phyloP scores from a whole-genome alignment of 139 green algal species.

The Dunaliella sp. region DNA sequence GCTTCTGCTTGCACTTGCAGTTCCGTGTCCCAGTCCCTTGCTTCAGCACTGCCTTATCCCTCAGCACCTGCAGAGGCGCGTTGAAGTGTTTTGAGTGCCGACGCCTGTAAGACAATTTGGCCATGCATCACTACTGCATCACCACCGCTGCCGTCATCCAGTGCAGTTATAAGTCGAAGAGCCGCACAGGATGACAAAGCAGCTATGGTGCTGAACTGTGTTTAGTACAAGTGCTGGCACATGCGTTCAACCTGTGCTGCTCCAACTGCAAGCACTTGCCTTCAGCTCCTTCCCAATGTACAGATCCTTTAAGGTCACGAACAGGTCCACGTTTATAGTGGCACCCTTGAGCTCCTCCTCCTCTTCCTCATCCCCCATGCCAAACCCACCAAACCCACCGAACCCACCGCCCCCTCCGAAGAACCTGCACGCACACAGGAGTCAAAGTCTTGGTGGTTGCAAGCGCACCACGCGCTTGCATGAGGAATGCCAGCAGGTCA shows the following conservation, averaged over 20 bases:
- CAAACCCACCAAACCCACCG: conserved; percentile 39
- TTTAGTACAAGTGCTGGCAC: no score
- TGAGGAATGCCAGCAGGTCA: no score
- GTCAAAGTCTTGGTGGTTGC: no score
- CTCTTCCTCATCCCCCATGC: conserved; percentile 68
- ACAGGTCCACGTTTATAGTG: conserved; percentile 80
- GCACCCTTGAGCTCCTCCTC: conserved; percentile 82
- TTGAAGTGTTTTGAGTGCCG: background rate
- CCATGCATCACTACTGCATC: no score
- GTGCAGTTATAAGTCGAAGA: no score
- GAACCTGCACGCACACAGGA: conserved; percentile 2
- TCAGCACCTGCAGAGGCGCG: conserved; percentile 73
- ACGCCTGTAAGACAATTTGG: background rate
- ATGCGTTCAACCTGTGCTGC: no score
- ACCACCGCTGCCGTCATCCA: no score
- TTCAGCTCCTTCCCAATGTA: conserved; percentile 85
- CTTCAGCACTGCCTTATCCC: conserved; percentile 90
- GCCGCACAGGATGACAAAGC: no score
- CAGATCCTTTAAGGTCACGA: conserved; percentile 85
- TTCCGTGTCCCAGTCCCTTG: conserved; percentile 84
- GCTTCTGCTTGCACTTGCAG: conserved; percentile 95
- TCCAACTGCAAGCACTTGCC: no score
- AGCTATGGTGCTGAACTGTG: no score
- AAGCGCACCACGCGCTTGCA: no score
- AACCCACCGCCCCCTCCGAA: background rate